phyloP scores from a whole-genome alignment of 2,329 filamentous ascomycete species.

The Pseudogymnoascus sp. region DNA sequence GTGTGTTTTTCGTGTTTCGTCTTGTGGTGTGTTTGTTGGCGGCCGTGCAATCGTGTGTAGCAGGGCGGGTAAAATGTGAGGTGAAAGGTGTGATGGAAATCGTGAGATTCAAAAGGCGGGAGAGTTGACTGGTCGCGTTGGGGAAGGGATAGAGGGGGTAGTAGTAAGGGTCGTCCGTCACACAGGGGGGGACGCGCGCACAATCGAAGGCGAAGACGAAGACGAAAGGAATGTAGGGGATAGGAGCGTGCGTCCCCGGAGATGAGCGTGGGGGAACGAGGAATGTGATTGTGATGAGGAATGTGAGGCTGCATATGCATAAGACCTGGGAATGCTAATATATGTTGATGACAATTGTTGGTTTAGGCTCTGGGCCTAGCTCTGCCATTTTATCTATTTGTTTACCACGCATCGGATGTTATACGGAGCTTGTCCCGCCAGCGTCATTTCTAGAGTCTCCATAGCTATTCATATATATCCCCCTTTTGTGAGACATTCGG shows the following conservation, averaged over 20 bases:
- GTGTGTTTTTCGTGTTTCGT: neutral
- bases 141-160: neutral
- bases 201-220: neutral
- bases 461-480: neutral
- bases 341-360: neutral
- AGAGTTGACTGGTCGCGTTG: neutral
- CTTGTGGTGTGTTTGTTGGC: neutral
- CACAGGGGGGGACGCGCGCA: neutral
- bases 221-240: neutral
- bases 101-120: neutral
- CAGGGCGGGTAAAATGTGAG: neutral
- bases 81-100: neutral
- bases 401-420: neutral
- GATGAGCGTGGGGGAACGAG: neutral
- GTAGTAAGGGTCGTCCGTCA: neutral
- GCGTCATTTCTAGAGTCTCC: neutral
- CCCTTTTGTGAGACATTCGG: neutral
- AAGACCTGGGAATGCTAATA: neutral
- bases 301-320: neutral
- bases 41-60: neutral
- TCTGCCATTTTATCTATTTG: neutral
- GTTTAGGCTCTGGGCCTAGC: neutral
- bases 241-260: neutral
- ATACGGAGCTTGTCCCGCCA: neutral
- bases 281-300: conserved; percentile 1